These are phyloP conservation scores for Tulasnella sp. DNA, from an alignment of 768 basidiomycete genomes.

Conservation along the genomic window DNA sequence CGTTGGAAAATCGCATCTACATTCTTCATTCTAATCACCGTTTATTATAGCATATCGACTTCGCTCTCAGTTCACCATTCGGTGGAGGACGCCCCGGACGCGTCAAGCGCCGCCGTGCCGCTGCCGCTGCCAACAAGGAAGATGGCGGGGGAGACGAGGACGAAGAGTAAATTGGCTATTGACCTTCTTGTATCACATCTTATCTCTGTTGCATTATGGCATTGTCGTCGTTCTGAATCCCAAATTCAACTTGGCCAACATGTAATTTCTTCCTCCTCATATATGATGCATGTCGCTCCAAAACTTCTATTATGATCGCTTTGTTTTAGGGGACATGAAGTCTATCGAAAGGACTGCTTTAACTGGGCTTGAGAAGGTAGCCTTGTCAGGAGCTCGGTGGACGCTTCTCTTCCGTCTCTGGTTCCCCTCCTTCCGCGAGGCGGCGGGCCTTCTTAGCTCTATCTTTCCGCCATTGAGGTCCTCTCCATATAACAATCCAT, in stretches of 20 bases:
- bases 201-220: slow-evolving; percentile 6
- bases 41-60: slow-evolving; percentile 79
- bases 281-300: slow-evolving; percentile 1
- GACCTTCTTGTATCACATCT: slow-evolving; percentile 3
- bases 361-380: not conserved
- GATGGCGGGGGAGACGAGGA: slow-evolving; percentile 88
- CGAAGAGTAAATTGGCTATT: slow-evolving; percentile 40
- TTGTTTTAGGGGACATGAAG: not conserved
- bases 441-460: not conserved
- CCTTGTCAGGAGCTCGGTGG: not conserved
- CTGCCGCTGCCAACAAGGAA: slow-evolving; percentile 86
- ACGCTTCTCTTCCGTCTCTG: not conserved
- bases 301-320: not conserved
- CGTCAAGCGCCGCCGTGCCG: slow-evolving; percentile 97
- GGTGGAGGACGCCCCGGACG: slow-evolving; percentile 93
- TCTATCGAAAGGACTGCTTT: not conserved
- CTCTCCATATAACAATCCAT: not conserved
- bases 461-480: slow-evolving; percentile 1
- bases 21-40: not conserved
- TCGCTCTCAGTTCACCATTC: slow-evolving; percentile 92
- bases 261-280: not conserved
- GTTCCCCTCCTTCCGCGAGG: not conserved
- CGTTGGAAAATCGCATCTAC: slow-evolving; percentile 20
- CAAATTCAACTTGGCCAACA: not conserved
- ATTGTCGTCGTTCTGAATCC: not conserved